Conservation (phyloP, 2,329 filamentous ascomycete species). For the Dissoconium aciculare region DNA sequence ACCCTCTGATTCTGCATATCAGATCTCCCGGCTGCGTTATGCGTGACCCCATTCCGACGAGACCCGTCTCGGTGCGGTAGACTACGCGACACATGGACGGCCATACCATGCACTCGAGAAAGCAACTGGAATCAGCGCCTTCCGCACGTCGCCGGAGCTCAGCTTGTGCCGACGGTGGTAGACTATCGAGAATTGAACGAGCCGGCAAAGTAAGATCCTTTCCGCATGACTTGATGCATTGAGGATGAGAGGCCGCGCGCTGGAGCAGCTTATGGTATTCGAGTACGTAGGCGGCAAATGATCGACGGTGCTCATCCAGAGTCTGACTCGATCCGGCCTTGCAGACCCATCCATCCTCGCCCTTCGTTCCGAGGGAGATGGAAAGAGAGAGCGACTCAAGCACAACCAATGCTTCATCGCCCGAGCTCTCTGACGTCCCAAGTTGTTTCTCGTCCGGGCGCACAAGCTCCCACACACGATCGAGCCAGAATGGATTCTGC, state of each 20-base stretch:
- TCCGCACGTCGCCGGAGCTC: background rate
- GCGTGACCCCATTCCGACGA: background rate
- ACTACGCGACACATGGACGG: background rate
- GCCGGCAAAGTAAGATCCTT: background rate
- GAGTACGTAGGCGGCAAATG: background rate
- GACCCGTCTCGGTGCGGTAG: background rate
- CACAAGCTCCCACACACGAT: background rate
- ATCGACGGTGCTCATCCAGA: background rate
- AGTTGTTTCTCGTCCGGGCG: background rate
- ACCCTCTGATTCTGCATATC: background rate
- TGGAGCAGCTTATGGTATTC: constrained; percentile 1
- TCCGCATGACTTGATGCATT: too few species aligned
- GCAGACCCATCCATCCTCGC: background rate
- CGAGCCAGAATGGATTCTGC: constrained; percentile 1
- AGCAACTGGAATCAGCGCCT: background rate
- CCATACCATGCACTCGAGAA: constrained; percentile 1
- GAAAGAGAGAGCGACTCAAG: background rate
- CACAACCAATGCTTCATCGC: background rate
- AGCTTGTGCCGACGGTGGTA: background rate
- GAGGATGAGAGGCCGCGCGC: background rate
- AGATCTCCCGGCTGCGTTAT: constrained; percentile 1
- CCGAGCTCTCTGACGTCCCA: too few species aligned
- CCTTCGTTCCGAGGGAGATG: background rate
- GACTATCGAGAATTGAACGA: constrained; percentile 1
- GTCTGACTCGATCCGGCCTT: background rate